Conservation (phyloP, 129 eudicot species). For the Ambrosia trifida region DNA sequence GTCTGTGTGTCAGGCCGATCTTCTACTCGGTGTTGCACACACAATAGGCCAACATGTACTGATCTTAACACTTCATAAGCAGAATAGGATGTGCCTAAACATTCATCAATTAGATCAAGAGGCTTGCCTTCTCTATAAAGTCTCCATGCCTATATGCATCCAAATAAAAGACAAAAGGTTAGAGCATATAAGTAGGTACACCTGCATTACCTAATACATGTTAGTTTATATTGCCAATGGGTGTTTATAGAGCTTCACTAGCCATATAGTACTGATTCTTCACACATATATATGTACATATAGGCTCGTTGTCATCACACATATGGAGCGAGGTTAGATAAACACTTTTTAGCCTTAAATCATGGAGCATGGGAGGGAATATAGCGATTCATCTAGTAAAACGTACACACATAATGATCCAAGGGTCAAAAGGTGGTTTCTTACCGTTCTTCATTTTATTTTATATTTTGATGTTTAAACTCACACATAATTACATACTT, state of each 20-base stretch:
- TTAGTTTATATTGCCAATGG: not conserved
- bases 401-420: too few relatives aligned
- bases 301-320: not conserved
- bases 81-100: not conserved
- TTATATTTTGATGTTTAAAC: not conserved
- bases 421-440: not conserved
- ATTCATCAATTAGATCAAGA: constrained; percentile 26
- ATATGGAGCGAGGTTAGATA: not conserved
- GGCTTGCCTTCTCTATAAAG: constrained; percentile 37
- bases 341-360: not conserved
- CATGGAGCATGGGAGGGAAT: not conserved
- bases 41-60: constrained; percentile 40
- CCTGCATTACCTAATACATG: not conserved
- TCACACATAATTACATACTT: not conserved
- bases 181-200: not conserved
- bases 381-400: too few relatives aligned
- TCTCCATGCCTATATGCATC: constrained; percentile 41
- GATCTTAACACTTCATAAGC: constrained; percentile 31
- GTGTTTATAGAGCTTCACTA: not conserved
- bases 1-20: constrained; percentile 43
- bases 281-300: not conserved
- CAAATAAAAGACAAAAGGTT: not conserved
- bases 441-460: not conserved
- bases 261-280: not conserved
- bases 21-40: constrained; percentile 47